Percentiles rank a stretch among this genome's conserved stretches.
Conservation (phyloP, 768 basidiomycete genomes). For the Mycena capillaripes region DNA sequence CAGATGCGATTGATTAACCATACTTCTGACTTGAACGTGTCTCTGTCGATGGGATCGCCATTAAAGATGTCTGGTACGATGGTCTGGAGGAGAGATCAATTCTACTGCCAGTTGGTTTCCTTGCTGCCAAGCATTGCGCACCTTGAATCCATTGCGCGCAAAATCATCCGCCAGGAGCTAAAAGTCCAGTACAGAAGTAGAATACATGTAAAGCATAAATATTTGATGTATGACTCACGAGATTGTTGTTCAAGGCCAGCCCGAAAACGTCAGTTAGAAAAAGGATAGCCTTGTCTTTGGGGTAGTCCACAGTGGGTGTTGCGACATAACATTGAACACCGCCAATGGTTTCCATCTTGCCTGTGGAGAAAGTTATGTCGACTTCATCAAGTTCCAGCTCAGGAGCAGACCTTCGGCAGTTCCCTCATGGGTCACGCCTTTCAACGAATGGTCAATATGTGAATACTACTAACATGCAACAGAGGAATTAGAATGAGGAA, state of each 20-base stretch:
- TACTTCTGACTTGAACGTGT: conserved; percentile 6
- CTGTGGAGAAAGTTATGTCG: conserved; percentile 35
- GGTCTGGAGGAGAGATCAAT: conserved; percentile 3
- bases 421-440: conserved; percentile 43
- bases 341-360: conserved; percentile 52
- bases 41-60: conserved; percentile 31
- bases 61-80: conserved; percentile 37
- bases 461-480: background rate
- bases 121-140: background rate
- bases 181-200: background rate
- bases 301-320: conserved; percentile 52
- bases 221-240: conserved; percentile 36
- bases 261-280: conserved; percentile 59
- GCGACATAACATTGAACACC: conserved; percentile 58
- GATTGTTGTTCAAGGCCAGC: conserved; percentile 48
- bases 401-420: conserved; percentile 33
- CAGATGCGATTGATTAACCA: background rate
- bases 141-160: conserved; percentile 56
- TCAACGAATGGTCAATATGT: conserved; percentile 3
- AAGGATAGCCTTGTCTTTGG: conserved; percentile 52
- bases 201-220: background rate
- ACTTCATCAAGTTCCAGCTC: background rate
- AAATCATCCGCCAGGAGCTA: conserved; percentile 50
- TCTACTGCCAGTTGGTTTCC: background rate
- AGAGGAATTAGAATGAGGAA: background rate